These are phyloP conservation scores for Pseudogymnoascus sp. DNA, from an alignment of 2,329 filamentous ascomycete genomes.

Conservation along the genomic window DNA sequence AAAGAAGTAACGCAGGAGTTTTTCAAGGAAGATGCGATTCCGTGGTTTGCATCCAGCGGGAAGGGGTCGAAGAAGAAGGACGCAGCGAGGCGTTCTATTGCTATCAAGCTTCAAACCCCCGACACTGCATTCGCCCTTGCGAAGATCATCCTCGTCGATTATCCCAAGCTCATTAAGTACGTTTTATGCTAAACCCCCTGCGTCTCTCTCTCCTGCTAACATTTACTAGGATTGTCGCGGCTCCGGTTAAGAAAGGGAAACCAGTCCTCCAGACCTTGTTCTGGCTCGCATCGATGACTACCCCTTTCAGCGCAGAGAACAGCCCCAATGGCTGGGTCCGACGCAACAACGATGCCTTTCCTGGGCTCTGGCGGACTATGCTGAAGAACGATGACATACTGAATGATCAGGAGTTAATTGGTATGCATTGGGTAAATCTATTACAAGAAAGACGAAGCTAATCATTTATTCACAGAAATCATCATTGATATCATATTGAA, in stretches of 20 bases:
- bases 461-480: conserved; percentile 15
- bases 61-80: not conserved
- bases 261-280: conserved; percentile 23
- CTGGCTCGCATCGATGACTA: conserved; percentile 22
- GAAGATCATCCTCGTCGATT: conserved; percentile 21
- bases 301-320: not conserved
- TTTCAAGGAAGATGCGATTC: not conserved
- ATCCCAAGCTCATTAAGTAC: conserved; percentile 23
- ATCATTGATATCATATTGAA: conserved; percentile 25
- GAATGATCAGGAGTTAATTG: conserved; percentile 19
- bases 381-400: conserved; percentile 21
- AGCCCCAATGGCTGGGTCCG: conserved; percentile 9
- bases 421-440: conserved; percentile 15
- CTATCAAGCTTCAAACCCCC: not conserved
- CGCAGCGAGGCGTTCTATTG: not conserved
- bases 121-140: not conserved
- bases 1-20: not conserved
- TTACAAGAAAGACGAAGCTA: not conserved
- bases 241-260: conserved; percentile 12
- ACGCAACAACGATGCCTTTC: conserved; percentile 17
- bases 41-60: not conserved
- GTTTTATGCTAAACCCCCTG: not conserved
- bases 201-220: conserved; percentile 11
- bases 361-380: conserved; percentile 21
- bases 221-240: conserved; percentile 17